Evolutionary conservation across 1,284 basidiomycete species (phyloP).

Genomic region (Ceratobasidium sp.): DNA sequence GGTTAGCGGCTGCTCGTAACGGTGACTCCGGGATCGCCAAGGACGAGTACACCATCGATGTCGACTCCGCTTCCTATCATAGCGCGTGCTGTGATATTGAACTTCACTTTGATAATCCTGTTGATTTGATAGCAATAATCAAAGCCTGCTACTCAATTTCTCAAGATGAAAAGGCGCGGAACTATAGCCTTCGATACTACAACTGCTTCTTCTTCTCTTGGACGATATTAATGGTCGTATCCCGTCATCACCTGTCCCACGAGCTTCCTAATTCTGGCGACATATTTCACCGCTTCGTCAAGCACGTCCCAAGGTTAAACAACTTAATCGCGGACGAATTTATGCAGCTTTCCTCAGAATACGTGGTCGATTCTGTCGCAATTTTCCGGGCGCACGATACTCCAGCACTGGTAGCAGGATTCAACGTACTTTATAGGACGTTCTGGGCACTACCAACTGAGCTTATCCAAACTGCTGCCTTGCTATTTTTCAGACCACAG

Average conservation of each 20-base stretch:
- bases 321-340: neutral
- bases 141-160: neutral
- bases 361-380: neutral
- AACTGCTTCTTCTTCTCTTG: slow-evolving; percentile 28
- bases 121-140: neutral
- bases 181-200: neutral
- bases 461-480: neutral
- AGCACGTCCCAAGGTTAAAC: neutral
- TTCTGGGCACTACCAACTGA: neutral
- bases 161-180: slow-evolving; percentile 2
- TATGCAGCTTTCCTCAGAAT: neutral
- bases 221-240: slow-evolving; percentile 12
- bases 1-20: neutral
- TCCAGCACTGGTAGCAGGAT: neutral
- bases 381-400: neutral
- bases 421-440: neutral
- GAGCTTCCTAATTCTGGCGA: neutral
- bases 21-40: neutral
- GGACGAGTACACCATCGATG: neutral
- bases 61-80: neutral
- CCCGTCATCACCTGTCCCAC: neutral
- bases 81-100: slow-evolving; percentile 4
- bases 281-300: neutral
- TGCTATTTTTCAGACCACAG: neutral
- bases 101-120: neutral